Percentiles rank a stretch among this genome's conserved stretches.
Conservation (phyloP, 192 early-diverging fungal species). For the Powellomyces hirtus region DNA sequence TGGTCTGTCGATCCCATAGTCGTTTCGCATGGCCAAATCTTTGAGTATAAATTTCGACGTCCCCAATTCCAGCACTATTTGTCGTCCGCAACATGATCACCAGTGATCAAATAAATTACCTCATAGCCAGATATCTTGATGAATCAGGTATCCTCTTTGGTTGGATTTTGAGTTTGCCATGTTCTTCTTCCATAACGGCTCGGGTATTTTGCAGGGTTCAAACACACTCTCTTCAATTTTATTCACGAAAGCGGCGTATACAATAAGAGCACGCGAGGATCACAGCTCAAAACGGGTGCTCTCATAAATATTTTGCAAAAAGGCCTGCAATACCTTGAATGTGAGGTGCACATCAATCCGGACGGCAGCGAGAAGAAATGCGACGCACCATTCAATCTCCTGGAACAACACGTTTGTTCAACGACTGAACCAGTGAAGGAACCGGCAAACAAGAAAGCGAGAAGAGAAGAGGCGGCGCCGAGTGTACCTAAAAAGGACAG, state of each 20-base stretch:
- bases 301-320: slow-evolving; percentile 88
- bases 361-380: slow-evolving; percentile 80
- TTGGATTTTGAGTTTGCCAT: background rate
- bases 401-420: slow-evolving; percentile 67
- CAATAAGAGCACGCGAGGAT: slow-evolving; percentile 35
- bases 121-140: slow-evolving; percentile 81
- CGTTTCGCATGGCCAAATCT: too few species aligned
- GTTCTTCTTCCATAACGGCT: background rate
- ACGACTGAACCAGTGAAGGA: slow-evolving; percentile 5
- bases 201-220: slow-evolving; percentile 61
- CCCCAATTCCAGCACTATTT: too few species aligned
- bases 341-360: slow-evolving; percentile 83
- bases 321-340: slow-evolving; percentile 85
- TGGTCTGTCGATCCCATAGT: too few species aligned
- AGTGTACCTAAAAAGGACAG: slow-evolving; percentile 17
- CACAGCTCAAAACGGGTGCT: slow-evolving; percentile 74
- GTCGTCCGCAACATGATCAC: too few species aligned
- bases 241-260: slow-evolving; percentile 80
- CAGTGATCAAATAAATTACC: slow-evolving; percentile 85
- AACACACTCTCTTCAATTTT: slow-evolving; percentile 82
- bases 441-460: slow-evolving; percentile 17
- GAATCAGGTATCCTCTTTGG: slow-evolving; percentile 87
- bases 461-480: slow-evolving; percentile 15
- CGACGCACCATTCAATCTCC: slow-evolving; percentile 64
- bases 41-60: too few species aligned